Conservation (phyloP, 805 yeast genomes). For the Kluyveromyces dobzhanskii region DNA sequence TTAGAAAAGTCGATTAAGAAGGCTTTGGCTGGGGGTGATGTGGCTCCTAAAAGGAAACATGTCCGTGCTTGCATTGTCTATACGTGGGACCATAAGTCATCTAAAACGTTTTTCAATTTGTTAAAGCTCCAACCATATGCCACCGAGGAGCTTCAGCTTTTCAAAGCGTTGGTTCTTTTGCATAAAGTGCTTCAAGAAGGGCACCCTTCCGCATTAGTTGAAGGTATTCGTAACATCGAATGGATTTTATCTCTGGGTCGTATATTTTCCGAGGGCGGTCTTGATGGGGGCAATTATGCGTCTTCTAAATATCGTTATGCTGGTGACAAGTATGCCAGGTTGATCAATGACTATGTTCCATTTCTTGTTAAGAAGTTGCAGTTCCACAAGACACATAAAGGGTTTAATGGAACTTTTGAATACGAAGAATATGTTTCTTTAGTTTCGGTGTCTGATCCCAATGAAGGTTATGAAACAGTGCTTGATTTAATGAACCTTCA, state of each 20-base stretch:
- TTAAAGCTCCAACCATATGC: conserved; percentile 73
- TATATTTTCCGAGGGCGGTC: conserved; percentile 34
- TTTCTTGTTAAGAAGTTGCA: conserved; percentile 64
- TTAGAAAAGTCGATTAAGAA: conserved; percentile 44
- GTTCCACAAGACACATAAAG: conserved; percentile 78
- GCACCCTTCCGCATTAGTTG: conserved; percentile 75
- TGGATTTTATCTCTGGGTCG: conserved; percentile 72
- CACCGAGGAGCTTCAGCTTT: conserved; percentile 68
- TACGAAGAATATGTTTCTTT: conserved; percentile 90
- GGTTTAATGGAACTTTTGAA: conserved; percentile 92
- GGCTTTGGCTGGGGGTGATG: conserved; percentile 79
- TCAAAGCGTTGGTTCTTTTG: conserved; percentile 75
- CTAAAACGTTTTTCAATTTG: conserved; percentile 78
- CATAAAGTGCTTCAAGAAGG: conserved; percentile 97
- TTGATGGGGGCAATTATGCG: background rate
- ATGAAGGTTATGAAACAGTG: conserved; percentile 89
- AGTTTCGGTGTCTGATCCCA: conserved; percentile 83
- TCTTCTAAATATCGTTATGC: background rate
- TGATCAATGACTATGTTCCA: conserved; percentile 69
- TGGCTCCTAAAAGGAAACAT: conserved; percentile 93
- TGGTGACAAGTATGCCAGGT: conserved; percentile 49
- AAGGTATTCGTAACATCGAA: conserved; percentile 68
- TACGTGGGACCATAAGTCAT: conserved; percentile 90
- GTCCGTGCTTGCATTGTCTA: conserved; percentile 92
- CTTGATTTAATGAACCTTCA: conserved; percentile 79